Evolutionary conservation across 2,329 filamentous ascomycete genomes (phyloP).

Genomic region (Magnaporthiopsis incrustans): DNA sequence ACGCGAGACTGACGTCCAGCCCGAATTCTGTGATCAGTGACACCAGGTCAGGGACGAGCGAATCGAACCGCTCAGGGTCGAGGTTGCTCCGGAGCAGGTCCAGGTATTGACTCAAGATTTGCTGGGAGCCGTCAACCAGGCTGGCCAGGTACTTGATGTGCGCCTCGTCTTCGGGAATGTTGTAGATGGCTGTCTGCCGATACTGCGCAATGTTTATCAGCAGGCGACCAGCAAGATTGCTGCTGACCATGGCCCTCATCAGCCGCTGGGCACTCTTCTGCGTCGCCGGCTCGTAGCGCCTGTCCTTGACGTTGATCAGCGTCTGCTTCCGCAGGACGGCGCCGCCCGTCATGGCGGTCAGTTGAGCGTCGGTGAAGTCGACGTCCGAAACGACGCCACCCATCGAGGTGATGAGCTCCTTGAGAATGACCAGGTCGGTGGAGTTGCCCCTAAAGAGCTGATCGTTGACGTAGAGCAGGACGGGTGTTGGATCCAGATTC

Average conservation of each 20-base stretch:
- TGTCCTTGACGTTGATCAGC: conserved; percentile 71
- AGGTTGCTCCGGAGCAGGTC: conserved; percentile 81
- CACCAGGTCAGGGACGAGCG: conserved; percentile 65
- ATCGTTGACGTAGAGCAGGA: conserved; percentile 82
- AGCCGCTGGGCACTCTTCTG: conserved; percentile 69
- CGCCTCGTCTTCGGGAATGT: conserved; percentile 59
- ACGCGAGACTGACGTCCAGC: conserved; percentile 72
- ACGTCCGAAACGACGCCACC: conserved; percentile 81
- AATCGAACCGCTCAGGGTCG: conserved; percentile 66
- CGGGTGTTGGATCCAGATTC: conserved; percentile 72
- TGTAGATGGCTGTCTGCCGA: conserved; percentile 76
- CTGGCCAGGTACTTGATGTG: conserved; percentile 86
- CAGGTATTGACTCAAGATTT: conserved; percentile 78
- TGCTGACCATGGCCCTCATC: conserved; percentile 69
- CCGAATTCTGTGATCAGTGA: conserved; percentile 71
- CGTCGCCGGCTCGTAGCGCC: conserved; percentile 58
- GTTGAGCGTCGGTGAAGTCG: conserved; percentile 82
- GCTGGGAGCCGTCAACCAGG: conserved; percentile 83
- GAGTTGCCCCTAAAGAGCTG: conserved; percentile 78
- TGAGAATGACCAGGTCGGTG: conserved; percentile 83
- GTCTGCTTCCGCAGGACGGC: conserved; percentile 72
- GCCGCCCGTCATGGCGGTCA: conserved; percentile 82
- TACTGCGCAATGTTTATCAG: conserved; percentile 90
- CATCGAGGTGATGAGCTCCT: conserved; percentile 88
- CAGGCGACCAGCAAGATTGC: conserved; percentile 69